Evolutionary conservation across 179 eudicot species (phyloP).

Genomic region (Silene coronaria): DNA sequence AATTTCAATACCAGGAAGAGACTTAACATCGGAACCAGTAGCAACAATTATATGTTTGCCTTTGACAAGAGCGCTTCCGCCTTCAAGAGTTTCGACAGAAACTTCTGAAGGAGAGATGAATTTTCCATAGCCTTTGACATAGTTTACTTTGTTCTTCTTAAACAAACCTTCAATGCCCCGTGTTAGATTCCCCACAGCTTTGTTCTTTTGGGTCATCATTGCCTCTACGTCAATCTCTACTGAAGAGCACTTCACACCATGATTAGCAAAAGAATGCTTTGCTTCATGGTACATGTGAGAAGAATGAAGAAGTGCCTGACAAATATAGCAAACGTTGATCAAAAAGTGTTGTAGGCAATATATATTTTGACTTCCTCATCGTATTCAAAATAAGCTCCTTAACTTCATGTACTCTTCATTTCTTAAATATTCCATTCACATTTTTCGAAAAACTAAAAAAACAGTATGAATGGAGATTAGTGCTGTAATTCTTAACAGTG

Average conservation of each 20-base stretch:
- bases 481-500: too few relatives aligned
- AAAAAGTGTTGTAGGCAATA: background rate
- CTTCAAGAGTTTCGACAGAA: constrained; percentile 69
- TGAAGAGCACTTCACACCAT: constrained; percentile 72
- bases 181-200: constrained; percentile 65
- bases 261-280: constrained; percentile 63
- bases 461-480: too few relatives aligned
- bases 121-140: constrained; percentile 91
- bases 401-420: too few relatives aligned
- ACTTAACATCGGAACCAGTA: constrained; percentile 88
- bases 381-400: background rate
- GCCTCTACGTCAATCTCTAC: constrained; percentile 87
- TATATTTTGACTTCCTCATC: background rate
- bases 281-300: constrained; percentile 98
- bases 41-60: constrained; percentile 83
- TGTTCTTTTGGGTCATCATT: constrained; percentile 88
- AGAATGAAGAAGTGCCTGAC: constrained; percentile 87
- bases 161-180: constrained; percentile 85
- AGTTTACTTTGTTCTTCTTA: constrained; percentile 87
- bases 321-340: background rate
- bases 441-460: too few relatives aligned
- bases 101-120: constrained; percentile 77
- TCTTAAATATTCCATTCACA: too few relatives aligned
- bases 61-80: constrained; percentile 62
- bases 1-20: constrained; percentile 77